These are phyloP conservation scores for Rheum nobile DNA, from an alignment of 148 eudicot species.

Conservation along the genomic window DNA sequence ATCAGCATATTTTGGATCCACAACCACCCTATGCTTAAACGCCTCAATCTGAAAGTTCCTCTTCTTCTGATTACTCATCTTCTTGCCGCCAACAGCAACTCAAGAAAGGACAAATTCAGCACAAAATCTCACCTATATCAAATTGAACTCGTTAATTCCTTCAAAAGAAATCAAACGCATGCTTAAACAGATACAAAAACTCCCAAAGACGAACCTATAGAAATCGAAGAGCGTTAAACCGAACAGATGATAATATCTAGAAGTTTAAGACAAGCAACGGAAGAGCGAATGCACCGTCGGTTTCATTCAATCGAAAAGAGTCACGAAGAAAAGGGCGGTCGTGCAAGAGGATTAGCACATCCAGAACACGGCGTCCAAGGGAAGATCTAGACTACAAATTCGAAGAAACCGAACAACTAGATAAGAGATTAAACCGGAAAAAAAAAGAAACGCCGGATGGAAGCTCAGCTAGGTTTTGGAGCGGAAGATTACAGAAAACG, in stretches of 20 bases:
- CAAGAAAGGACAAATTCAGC: not conserved
- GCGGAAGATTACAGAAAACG: not conserved
- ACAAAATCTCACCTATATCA: not conserved
- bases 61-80: slow-evolving; percentile 58
- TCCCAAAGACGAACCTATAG: not conserved
- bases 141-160: not conserved
- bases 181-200: not conserved
- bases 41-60: slow-evolving; percentile 71
- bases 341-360: not conserved
- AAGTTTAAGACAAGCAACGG: not conserved
- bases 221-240: not conserved
- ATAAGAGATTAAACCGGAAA: not conserved
- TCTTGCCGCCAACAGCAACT: not conserved
- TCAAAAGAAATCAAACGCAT: not conserved
- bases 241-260: not conserved
- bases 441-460: not conserved
- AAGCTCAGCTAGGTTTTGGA: not conserved
- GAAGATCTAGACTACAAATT: not conserved
- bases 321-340: not conserved
- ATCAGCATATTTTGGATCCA: slow-evolving; percentile 78
- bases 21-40: slow-evolving; percentile 67
- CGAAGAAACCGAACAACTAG: not conserved
- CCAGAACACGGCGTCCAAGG: not conserved
- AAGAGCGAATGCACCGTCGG: not conserved
- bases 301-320: not conserved